A percentile compares a stretch with the other conserved stretches of the same genome.
Conservation (phyloP, 257 asterid genomes). For the Nicotiana obtusifolia region DNA sequence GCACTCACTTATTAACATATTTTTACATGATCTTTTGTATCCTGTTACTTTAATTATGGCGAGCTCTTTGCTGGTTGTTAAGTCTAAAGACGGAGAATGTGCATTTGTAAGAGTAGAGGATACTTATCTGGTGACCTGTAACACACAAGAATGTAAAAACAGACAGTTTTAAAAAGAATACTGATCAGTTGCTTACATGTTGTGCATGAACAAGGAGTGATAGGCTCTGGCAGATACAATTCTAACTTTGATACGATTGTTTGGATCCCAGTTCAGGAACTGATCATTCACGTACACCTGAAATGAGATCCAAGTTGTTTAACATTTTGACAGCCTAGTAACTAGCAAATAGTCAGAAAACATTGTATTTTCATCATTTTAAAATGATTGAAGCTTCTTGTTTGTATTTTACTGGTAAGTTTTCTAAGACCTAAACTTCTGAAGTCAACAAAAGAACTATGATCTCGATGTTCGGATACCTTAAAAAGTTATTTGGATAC, state of each 20-base stretch:
- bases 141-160: slow-evolving; percentile 6
- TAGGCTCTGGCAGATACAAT: slow-evolving; percentile 95
- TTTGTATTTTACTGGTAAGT: neutral
- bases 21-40: slow-evolving; percentile 4
- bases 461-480: neutral
- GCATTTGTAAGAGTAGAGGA: neutral
- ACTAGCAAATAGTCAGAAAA: neutral
- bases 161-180: neutral
- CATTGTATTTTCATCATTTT: neutral
- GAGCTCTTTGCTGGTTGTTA: neutral
- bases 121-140: slow-evolving; percentile 6
- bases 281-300: slow-evolving; percentile 90
- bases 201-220: slow-evolving; percentile 95
- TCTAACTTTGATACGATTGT: slow-evolving; percentile 82
- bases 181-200: slow-evolving; percentile 52
- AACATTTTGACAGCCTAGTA: neutral
- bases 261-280: slow-evolving; percentile 90
- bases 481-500: neutral
- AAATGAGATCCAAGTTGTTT: neutral
- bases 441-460: neutral
- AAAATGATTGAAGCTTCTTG: neutral
- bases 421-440: neutral
- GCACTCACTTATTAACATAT: slow-evolving; percentile 20
- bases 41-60: neutral
- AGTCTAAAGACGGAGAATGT: neutral